Evolutionary conservation across 345 rosid species (phyloP), one percentile per base, ranked within the genome.

Genomic region (Populus alba): DNA sequence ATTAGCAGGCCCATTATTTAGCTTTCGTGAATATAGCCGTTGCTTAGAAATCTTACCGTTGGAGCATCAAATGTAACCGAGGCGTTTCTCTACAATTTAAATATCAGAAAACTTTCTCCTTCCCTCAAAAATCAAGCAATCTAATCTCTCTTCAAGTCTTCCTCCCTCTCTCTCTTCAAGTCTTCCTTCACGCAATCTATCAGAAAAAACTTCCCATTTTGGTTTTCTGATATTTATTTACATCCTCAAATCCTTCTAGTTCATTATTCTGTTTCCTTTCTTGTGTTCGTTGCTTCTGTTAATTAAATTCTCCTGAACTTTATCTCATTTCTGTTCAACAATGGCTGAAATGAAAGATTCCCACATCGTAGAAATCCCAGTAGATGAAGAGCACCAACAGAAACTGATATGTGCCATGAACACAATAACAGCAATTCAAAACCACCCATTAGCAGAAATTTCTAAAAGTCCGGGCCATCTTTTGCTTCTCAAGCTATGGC

Each of bases 381-480:
- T 88, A 7, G 93, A 92, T 31, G 97, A 88, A 81, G 97, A 94
- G 84, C 93, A 90, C 66, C 86, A 86, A 37, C 83, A 87, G 80
- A 90, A 88, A 65, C 83, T 79, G 31, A 62, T 84, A 31, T 71
- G 68, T 76, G 77, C 81, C 67, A 77, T 86, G 68, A 76, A 78
- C 81, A 77, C 87, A 10, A 78, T 87, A 66, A 69, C 82, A 5
- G 94, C 91, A 70, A 88, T 97, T 71, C 97, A 92, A 80, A 89
- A 92, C 70, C 99, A 97, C 86, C 99, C 99, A 25, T 66, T 92
- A 33, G 85, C 88, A 80, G 98, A 97, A 76, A 97, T 97, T 82
- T 97, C 98, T 35, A 82, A 81, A 66, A 89, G 94, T 85, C 98
- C 99, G 1, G 99, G 99, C 51, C 98, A 97, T 78, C 86, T 94